Conservation (phyloP, 176 grass and related monocot genomes). For the Otatea glauca region DNA sequence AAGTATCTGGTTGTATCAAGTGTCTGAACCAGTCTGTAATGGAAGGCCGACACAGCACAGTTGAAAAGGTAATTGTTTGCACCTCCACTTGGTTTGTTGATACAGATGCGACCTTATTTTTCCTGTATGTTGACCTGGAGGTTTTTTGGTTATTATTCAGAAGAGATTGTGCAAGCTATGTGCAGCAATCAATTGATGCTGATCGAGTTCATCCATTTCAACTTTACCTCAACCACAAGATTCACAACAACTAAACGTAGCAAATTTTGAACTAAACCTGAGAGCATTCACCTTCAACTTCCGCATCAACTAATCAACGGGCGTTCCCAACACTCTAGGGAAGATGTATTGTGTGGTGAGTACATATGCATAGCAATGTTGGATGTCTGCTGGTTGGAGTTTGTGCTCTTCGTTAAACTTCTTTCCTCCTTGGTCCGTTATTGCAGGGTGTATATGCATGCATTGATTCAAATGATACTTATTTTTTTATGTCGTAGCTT, state of each 20-base stretch:
- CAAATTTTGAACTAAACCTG: conserved; percentile 82
- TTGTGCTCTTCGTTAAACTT: conserved; percentile 45
- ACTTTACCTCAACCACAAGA: conserved; percentile 72
- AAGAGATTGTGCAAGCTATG: conserved; percentile 74
- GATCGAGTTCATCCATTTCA: conserved; percentile 76
- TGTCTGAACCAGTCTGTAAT: conserved; percentile 67
- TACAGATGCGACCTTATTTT: conserved; percentile 37
- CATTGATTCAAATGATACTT: conserved; percentile 37
- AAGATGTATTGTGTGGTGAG: conserved; percentile 70
- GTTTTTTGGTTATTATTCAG: conserved; percentile 89
- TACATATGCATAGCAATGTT: conserved; percentile 59
- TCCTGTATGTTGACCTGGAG: conserved; percentile 62
- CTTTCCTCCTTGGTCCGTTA: conserved; percentile 52
- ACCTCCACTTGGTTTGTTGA: conserved; percentile 21
- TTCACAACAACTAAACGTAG: conserved; percentile 81
- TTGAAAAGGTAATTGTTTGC: conserved; percentile 66
- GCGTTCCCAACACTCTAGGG: conserved; percentile 60
- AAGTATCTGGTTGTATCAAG: conserved; percentile 73
- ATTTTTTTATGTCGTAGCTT: conserved; percentile 27
- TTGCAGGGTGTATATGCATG: conserved; percentile 42
- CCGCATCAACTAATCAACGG: conserved; percentile 74
- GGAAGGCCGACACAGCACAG: conserved; percentile 69
- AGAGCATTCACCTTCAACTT: conserved; percentile 78
- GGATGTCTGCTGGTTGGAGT: conserved; percentile 62
- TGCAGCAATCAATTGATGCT: conserved; percentile 79